Evolutionary conservation across 257 asterid species (phyloP).

Genomic region (Nicotiana benthamiana): DNA sequence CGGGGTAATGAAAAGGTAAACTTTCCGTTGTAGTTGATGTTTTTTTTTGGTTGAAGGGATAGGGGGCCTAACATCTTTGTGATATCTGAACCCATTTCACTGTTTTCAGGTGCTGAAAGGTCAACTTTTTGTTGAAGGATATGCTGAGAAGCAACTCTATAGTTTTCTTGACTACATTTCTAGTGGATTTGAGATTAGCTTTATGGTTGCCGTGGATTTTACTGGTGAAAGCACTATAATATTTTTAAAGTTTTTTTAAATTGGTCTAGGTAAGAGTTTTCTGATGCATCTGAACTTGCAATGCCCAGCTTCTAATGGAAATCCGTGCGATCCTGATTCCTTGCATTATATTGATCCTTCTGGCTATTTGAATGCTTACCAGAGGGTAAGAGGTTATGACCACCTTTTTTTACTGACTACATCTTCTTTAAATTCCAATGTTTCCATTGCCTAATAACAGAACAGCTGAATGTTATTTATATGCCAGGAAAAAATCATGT

Average conservation of each 20-base stretch:
- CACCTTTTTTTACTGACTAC: background rate
- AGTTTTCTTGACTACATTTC: constrained; percentile 78
- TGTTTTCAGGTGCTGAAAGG: constrained; percentile 45
- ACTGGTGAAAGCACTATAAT: constrained; percentile 38
- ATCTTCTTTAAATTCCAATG: constrained; percentile 1
- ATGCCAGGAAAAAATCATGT: background rate
- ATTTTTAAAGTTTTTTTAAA: background rate
- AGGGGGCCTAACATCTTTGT: background rate
- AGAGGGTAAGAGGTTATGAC: constrained; percentile 38
- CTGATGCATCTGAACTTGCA: constrained; percentile 4
- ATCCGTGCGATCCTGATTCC: constrained; percentile 46
- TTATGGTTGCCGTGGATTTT: constrained; percentile 87
- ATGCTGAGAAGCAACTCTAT: constrained; percentile 50
- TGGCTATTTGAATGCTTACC: constrained; percentile 61
- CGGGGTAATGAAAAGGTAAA: constrained; percentile 51
- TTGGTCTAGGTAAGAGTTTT: background rate
- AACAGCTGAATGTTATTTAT: background rate
- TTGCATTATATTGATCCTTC: constrained; percentile 63
- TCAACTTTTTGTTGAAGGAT: constrained; percentile 51
- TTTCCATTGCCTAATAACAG: background rate
- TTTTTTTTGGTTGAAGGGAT: background rate
- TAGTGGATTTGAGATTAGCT: constrained; percentile 75
- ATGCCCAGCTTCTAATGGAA: constrained; percentile 57
- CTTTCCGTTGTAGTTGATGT: background rate
- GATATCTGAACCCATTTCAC: constrained; percentile 8